Evolutionary conservation across 2,329 filamentous ascomycete genomes (phyloP).

Genomic region (Esteya vermicola): DNA sequence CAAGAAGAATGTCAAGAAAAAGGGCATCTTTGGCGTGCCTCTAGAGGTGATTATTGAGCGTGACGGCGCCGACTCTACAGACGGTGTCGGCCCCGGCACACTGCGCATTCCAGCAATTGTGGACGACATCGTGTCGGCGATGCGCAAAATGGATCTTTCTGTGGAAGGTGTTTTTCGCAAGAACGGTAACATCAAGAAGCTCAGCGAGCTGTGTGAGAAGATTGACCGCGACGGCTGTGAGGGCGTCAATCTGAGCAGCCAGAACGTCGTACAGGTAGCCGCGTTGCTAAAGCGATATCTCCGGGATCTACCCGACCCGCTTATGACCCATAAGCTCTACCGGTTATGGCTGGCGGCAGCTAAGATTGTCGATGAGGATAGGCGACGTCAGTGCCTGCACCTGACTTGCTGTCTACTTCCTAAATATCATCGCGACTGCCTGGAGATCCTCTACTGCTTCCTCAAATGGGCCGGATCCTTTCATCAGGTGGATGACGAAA

Average conservation of each 20-base stretch:
- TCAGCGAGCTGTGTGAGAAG: conserved; percentile 71
- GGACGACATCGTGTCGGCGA: conserved; percentile 86
- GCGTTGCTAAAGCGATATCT: conserved; percentile 92
- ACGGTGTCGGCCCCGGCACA: conserved; percentile 84
- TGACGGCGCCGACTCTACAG: conserved; percentile 93
- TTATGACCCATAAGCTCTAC: conserved; percentile 92
- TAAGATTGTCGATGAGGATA: conserved; percentile 70
- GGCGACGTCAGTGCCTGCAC: conserved; percentile 73
- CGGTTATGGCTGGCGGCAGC: conserved; percentile 79
- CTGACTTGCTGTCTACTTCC: conserved; percentile 84
- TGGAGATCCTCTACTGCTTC: conserved; percentile 93
- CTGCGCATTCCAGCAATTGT: conserved; percentile 84
- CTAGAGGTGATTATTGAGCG: conserved; percentile 82
- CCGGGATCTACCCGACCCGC: conserved; percentile 81
- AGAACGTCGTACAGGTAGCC: conserved; percentile 86
- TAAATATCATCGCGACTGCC: conserved; percentile 80
- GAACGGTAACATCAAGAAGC: conserved; percentile 93
- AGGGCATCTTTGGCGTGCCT: conserved; percentile 83
- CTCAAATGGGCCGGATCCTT: conserved; percentile 96
- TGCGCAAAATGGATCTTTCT: conserved; percentile 98
- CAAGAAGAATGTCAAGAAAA: conserved; percentile 68
- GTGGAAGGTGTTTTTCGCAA: conserved; percentile 98
- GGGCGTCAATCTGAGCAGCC: conserved; percentile 70
- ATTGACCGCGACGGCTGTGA: conserved; percentile 81
- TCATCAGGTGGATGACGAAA: conserved; percentile 92